Evolutionary conservation across 2,329 filamentous ascomycete species (phyloP).

Genomic region (Colletotrichum spaethianum): DNA sequence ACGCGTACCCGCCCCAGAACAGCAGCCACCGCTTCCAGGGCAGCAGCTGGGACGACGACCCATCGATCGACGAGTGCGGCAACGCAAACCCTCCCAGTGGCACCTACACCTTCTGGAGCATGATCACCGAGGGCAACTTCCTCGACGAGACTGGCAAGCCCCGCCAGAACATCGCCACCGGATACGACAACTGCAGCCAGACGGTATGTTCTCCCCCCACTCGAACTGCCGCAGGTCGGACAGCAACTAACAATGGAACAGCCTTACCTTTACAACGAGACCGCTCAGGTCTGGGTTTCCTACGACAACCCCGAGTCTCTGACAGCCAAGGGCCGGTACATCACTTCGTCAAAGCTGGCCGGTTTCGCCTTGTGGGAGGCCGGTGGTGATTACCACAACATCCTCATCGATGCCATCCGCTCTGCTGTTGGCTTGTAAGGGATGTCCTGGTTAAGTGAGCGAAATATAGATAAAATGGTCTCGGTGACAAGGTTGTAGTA

Average conservation of each 20-base stretch:
- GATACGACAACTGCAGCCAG: constrained; percentile 37
- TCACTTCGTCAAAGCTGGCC: constrained; percentile 20
- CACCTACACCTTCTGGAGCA: constrained; percentile 32
- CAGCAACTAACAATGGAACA: background rate
- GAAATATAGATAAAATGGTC: background rate
- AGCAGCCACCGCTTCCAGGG: constrained; percentile 38
- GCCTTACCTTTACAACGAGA: constrained; percentile 35
- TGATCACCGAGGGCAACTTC: constrained; percentile 36
- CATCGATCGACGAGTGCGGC: constrained; percentile 34
- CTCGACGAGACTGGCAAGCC: constrained; percentile 35
- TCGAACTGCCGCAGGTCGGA: background rate
- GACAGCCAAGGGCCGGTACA: constrained; percentile 33
- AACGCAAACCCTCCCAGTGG: constrained; percentile 30
- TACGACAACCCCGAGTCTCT: constrained; percentile 33
- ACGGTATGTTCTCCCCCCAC: constrained; percentile 3
- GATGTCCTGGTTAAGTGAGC: background rate
- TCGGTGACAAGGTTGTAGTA: constrained; percentile 8
- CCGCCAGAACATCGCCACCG: constrained; percentile 11
- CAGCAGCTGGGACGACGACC: constrained; percentile 41
- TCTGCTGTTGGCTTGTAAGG: constrained; percentile 30
- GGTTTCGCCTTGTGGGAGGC: constrained; percentile 37
- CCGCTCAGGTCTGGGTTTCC: constrained; percentile 35
- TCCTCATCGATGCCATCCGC: constrained; percentile 32
- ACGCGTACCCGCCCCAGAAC: constrained; percentile 36
- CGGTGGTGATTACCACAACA: constrained; percentile 38